phyloP scores from a whole-genome alignment of 2,329 filamentous ascomycete species.

The Nothopassalora personata region DNA sequence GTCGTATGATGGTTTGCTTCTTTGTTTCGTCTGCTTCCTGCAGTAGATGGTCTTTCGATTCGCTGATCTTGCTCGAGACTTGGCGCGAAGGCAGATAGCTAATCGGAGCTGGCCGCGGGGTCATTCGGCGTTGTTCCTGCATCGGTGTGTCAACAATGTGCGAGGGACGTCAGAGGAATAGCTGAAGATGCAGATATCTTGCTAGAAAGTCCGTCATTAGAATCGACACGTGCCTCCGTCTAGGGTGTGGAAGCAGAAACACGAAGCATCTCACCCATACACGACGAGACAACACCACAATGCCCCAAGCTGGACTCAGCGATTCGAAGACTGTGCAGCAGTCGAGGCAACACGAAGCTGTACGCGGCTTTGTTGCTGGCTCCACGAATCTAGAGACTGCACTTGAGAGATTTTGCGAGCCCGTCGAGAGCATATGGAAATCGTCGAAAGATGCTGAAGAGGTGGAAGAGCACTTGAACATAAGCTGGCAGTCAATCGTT shows the following conservation, averaged over 20 bases:
- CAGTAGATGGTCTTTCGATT: slow-evolving; percentile 8
- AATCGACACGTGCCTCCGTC: background rate
- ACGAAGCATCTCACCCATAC: background rate
- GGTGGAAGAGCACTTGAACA: slow-evolving; percentile 19
- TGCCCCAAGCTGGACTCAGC: slow-evolving; percentile 17
- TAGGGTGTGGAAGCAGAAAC: background rate
- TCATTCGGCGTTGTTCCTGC: background rate
- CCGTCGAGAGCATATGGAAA: slow-evolving; percentile 19
- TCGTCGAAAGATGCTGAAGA: slow-evolving; percentile 14
- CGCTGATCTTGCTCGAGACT: background rate
- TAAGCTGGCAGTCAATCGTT: slow-evolving; percentile 21
- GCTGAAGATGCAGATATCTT: background rate
- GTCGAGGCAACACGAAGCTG: slow-evolving; percentile 12
- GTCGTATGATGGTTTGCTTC: background rate
- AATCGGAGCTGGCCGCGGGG: slow-evolving; percentile 10
- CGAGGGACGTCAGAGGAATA: slow-evolving; percentile 1
- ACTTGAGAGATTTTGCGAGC: slow-evolving; percentile 18
- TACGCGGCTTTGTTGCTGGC: slow-evolving; percentile 10
- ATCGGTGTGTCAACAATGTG: slow-evolving; percentile 5
- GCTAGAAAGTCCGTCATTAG: background rate
- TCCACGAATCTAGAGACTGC: slow-evolving; percentile 9
- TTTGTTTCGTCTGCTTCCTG: background rate
- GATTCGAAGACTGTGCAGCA: slow-evolving; percentile 14
- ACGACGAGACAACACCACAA: slow-evolving; percentile 2
- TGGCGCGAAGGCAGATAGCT: slow-evolving; percentile 7